These are phyloP conservation scores for Somion occarium DNA, from an alignment of 1,284 basidiomycete genomes.

Conservation along the genomic window DNA sequence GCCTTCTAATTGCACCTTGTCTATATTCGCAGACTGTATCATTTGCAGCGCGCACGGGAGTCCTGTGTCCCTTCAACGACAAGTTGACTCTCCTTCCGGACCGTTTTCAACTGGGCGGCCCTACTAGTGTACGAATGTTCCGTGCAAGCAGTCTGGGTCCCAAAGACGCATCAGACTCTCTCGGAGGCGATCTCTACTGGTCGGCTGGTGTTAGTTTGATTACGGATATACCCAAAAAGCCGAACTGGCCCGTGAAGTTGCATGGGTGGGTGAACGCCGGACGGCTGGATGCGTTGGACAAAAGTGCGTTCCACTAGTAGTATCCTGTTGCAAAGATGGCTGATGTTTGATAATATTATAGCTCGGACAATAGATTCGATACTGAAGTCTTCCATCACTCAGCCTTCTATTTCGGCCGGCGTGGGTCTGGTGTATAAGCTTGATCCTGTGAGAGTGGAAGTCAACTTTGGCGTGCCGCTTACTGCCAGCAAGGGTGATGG, in stretches of 20 bases:
- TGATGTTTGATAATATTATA: constrained; percentile 13
- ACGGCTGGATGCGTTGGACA: constrained; percentile 14
- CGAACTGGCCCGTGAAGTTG: constrained; percentile 85
- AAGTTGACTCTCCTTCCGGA: constrained; percentile 66
- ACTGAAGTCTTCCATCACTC: constrained; percentile 28
- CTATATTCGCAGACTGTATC: constrained; percentile 50
- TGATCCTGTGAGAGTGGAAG: constrained; percentile 81
- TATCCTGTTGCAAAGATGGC: constrained; percentile 3
- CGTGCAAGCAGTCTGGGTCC: constrained; percentile 83
- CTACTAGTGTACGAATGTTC: constrained; percentile 87
- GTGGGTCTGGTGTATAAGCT: constrained; percentile 90
- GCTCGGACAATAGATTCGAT: constrained; percentile 41
- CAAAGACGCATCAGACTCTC: constrained; percentile 71
- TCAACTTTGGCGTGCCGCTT: constrained; percentile 91
- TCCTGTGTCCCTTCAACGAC: constrained; percentile 48
- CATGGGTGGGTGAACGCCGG: constrained; percentile 39
- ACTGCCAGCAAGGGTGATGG: constrained; percentile 77
- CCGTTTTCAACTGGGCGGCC: constrained; percentile 92
- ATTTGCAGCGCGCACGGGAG: constrained; percentile 56
- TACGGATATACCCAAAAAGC: constrained; percentile 72
- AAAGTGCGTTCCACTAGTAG: constrained; percentile 14
- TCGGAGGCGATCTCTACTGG: constrained; percentile 91
- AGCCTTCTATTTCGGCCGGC: constrained; percentile 76
- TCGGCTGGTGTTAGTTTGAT: constrained; percentile 79
- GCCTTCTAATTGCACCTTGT: neutral